phyloP scores from a whole-genome alignment of 805 yeast genomes.

The Wickerhamomyces bisporus region DNA sequence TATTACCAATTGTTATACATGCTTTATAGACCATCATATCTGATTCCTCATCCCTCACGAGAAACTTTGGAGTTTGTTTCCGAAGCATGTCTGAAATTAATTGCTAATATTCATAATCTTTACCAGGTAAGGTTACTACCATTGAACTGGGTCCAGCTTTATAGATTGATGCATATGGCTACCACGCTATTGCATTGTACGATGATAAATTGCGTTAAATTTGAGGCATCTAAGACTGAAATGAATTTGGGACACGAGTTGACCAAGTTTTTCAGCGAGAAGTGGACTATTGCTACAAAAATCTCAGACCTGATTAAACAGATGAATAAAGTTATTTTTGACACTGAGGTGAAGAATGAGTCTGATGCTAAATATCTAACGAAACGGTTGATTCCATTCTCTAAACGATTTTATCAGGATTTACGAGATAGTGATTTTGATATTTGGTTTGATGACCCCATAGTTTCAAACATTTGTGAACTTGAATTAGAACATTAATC shows the following conservation, averaged over 20 bases:
- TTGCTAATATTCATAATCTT: slow-evolving; percentile 37
- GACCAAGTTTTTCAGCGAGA: slow-evolving; percentile 38
- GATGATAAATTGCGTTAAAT: slow-evolving; percentile 41
- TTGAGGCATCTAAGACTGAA: slow-evolving; percentile 40
- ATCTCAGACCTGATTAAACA: slow-evolving; percentile 40
- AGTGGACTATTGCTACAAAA: slow-evolving; percentile 42
- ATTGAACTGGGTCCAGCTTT: slow-evolving; percentile 44
- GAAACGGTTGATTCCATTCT: slow-evolving; percentile 37
- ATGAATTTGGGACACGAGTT: slow-evolving; percentile 42
- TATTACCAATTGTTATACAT: slow-evolving; percentile 40
- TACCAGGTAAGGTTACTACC: slow-evolving; percentile 41
- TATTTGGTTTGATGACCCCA: slow-evolving; percentile 23
- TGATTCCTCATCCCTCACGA: slow-evolving; percentile 38
- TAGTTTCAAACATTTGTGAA: neutral
- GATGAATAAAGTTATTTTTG: slow-evolving; percentile 36
- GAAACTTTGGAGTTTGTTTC: slow-evolving; percentile 36
- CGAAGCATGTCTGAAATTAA: slow-evolving; percentile 37
- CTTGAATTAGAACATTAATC: neutral
- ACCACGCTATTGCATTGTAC: slow-evolving; percentile 42
- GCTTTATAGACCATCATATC: slow-evolving; percentile 43
- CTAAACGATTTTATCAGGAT: slow-evolving; percentile 40
- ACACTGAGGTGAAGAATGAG: slow-evolving; percentile 32
- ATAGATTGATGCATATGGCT: slow-evolving; percentile 42
- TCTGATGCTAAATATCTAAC: slow-evolving; percentile 30
- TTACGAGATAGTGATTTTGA: slow-evolving; percentile 39